These are phyloP conservation scores for Chrysoporthe cubensis DNA, from an alignment of 2,329 filamentous ascomycete genomes.

Conservation along the genomic window DNA sequence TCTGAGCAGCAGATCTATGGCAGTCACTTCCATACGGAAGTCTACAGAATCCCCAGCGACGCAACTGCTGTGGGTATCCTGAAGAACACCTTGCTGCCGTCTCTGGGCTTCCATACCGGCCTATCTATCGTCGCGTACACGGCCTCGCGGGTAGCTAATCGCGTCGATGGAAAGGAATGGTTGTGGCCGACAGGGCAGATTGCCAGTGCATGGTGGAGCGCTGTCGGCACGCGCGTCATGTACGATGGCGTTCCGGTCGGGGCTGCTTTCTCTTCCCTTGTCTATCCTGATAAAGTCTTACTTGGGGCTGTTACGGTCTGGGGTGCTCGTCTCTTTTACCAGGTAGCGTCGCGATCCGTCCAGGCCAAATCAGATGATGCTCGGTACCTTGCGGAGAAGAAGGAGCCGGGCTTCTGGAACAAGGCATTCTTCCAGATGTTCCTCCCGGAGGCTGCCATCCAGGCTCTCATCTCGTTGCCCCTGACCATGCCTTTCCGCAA, in stretches of 20 bases:
- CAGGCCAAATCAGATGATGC: conserved; percentile 58
- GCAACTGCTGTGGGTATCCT: conserved; percentile 50
- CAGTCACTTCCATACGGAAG: conserved; percentile 24
- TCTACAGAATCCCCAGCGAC: conserved; percentile 25
- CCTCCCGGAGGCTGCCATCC: conserved; percentile 60
- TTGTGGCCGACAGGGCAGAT: conserved; percentile 60
- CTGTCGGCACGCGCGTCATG: conserved; percentile 55
- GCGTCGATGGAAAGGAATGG: conserved; percentile 65
- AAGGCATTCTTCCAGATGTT: conserved; percentile 57
- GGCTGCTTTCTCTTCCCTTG: conserved; percentile 51
- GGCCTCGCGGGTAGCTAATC: conserved; percentile 53
- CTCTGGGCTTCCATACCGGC: conserved; percentile 55
- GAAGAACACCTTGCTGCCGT: conserved; percentile 57
- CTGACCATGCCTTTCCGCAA: conserved; percentile 60
- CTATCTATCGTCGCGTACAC: conserved; percentile 57
- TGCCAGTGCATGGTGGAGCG: conserved; percentile 63
- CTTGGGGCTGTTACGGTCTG: conserved; percentile 60
- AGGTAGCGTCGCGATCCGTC: conserved; percentile 53
- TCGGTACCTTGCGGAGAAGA: conserved; percentile 56
- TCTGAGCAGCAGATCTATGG: conserved; percentile 27
- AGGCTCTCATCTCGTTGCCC: conserved; percentile 60
- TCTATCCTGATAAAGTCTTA: conserved; percentile 59
- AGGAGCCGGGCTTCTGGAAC: conserved; percentile 58
- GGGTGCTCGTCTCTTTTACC: conserved; percentile 60
- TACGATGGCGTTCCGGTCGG: conserved; percentile 49